Base-by-base conservation (phyloP, 2,329 filamentous ascomycete genomes). In the Harringtonia lauricola region DNA sequence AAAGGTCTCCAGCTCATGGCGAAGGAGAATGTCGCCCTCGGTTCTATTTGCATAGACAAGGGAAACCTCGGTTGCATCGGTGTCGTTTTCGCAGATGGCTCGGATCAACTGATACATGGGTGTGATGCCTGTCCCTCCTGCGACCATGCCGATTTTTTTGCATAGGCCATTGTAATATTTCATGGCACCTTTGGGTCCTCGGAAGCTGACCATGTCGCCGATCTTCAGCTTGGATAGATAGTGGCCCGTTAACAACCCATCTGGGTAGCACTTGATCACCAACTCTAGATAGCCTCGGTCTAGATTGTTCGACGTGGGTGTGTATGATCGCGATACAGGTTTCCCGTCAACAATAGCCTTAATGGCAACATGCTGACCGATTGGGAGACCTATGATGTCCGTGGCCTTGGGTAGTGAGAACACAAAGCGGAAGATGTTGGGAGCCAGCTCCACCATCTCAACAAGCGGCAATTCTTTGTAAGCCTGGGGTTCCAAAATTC, bases 41-140 rank as follows among this genome's bases (percentile, higher is more conserved):
- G 64, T 65, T 2, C 69, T 64, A 57, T 79, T 81, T 26, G 74
- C 78, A 47, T 79, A 80, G 26, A 82, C 57, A 5, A 82, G 59
- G 36, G 63, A 71, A 35, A 81, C 57, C 49, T 73, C 58, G 0
- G 79, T 81, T 1, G 62, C 64, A 48, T 82, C 79, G 8, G 57
- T 60, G n/a, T 69, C 62, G 43, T 81, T 71, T 52, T 80, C 76
- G 52, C 74, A 78, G 44, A 81, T 77, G 36, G 75, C 74, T 4
- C 76, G 70, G 52, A 81, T 79, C 8, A 82, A 57, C 53, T 81
- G 76, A 55, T 67, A 76, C 69, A 77, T 74, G 3, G 74, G 73
- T 1, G 74, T 72, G 46, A 73, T 71, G 7, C 70, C 70, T 1
- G 55, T 67, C 15, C 68, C 68, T 30, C 72, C 72, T 1, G 70